Percentiles rank a stretch among this genome's conserved stretches.
These are phyloP conservation scores for Dothiorella sarmentorum DNA, from an alignment of 2,329 filamentous ascomycete genomes.

Conservation along the genomic window DNA sequence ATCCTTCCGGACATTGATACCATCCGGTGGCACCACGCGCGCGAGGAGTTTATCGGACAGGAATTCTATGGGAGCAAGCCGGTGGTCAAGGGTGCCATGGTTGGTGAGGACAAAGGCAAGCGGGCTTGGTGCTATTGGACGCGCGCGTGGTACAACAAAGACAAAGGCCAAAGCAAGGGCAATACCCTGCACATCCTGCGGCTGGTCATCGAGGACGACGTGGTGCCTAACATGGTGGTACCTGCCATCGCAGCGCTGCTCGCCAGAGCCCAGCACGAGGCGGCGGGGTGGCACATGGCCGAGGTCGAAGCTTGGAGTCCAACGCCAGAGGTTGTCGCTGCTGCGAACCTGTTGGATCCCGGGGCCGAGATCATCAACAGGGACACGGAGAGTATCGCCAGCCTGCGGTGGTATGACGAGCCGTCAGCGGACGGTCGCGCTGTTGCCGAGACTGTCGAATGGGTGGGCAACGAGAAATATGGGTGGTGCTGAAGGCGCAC, in stretches of 20 bases:
- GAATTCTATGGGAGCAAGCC: constrained; percentile 59
- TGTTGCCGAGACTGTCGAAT: constrained; percentile 56
- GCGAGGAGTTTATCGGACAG: constrained; percentile 73
- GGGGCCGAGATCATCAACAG: constrained; percentile 52
- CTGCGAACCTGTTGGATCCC: constrained; percentile 46
- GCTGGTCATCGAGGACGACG: constrained; percentile 50
- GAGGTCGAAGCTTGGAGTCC: constrained; percentile 85
- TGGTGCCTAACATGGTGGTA: constrained; percentile 32
- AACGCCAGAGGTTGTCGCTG: constrained; percentile 46
- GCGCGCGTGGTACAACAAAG: constrained; percentile 59
- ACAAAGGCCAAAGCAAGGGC: constrained; percentile 51
- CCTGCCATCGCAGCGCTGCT: constrained; percentile 62
- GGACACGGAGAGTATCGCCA: constrained; percentile 65
- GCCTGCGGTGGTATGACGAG: constrained; percentile 67
- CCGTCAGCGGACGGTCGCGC: constrained; percentile 39
- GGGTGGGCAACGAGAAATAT: constrained; percentile 75
- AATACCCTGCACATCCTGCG: constrained; percentile 70
- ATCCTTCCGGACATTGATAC: constrained; percentile 65
- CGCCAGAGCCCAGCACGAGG: constrained; percentile 64
- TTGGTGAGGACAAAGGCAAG: constrained; percentile 47
- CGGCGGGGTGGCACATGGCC: constrained; percentile 65
- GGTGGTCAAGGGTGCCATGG: constrained; percentile 66
- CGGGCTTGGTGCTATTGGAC: constrained; percentile 75
- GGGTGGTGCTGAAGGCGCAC: constrained; percentile 64
- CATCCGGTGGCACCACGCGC: constrained; percentile 72